Base-by-base conservation (phyloP, 2,329 filamentous ascomycete genomes). In the Phoma sp. region DNA sequence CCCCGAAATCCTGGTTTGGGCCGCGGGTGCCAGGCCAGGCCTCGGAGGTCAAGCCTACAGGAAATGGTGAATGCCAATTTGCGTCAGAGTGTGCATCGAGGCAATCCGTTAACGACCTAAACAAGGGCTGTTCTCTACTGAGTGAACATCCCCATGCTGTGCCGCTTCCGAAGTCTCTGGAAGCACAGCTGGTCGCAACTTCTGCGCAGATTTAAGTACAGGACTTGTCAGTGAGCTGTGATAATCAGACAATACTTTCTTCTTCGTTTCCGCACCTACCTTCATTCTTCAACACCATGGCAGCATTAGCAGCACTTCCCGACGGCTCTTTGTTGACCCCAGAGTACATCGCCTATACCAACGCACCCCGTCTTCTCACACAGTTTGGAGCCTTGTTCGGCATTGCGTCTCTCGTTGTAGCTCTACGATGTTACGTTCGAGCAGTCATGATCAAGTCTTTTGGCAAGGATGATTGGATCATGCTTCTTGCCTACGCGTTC, bases 391-490 rank as follows among this genome's bases (percentile, higher is more conserved):
- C 75, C 1, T 70, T 81, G 39, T 76, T 77, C 10, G 65, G 65
- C 0, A 43, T 77, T 19, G 75, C 80, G 0, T 63, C 75, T 0
- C 35, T 80, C 12, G 65, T 74, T 1, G 76, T 81, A 0, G 6
- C 74, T 3, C 63, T 77, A 17, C 76, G 81, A 25, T 64, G 77
- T 32, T 82, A 81, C 52, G 82, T 84, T 29, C 76, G 82, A 9
- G 25, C 76, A 2, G 63, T 70, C 8, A 77, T 84, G 69, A 74
- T 84, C 40, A 79, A 76, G 17, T 79, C 78, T 27, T 73, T 80
- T 41, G 81, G 82, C 2, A 64, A 75, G 32, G 83, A 85, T 70
- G 83, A 84, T 62, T 79, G 74, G 57, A 59, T 78, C 5, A 82
- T 83, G 58, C 50, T 78, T 2, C 56, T 70, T 4, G 76, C 80